Percentiles rank a stretch among this genome's conserved stretches.
Evolutionary conservation across 192 early-diverging fungal species (phyloP).

Genomic region (Dissophora globulifera): DNA sequence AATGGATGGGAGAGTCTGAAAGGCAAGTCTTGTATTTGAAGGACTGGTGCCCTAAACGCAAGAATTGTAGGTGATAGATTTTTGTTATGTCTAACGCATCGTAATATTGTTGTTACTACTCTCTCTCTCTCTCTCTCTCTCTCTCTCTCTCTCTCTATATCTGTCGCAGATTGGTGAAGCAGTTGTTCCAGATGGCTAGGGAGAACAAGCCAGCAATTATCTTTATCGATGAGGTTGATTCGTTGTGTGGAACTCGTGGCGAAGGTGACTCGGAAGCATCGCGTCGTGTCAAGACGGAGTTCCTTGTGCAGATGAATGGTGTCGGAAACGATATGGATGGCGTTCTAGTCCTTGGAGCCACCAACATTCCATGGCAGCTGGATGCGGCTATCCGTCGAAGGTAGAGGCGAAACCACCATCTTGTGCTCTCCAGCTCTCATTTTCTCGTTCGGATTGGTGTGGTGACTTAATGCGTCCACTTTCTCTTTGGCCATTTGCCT

Average conservation of each 20-base stretch:
- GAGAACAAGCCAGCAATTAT: conserved; percentile 96
- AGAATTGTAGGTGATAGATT: too few relatives aligned
- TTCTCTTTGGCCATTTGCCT: too few relatives aligned
- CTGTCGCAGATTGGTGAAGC: conserved; percentile 91
- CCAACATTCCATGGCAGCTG: conserved; percentile 97
- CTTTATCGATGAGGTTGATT: conserved; percentile 99
- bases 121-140: background rate
- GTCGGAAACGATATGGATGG: conserved; percentile 96
- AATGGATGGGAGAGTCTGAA: conserved; percentile 99
- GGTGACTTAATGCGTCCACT: too few relatives aligned
- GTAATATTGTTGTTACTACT: background rate
- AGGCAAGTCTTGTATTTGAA: conserved; percentile 52
- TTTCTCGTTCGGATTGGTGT: too few relatives aligned
- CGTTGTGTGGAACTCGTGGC: conserved; percentile 92
- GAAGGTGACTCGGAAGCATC: conserved; percentile 97
- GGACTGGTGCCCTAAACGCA: too few relatives aligned
- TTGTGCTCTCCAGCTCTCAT: too few relatives aligned
- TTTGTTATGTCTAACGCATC: too few relatives aligned
- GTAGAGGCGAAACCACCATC: too few relatives aligned
- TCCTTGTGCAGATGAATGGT: conserved; percentile 99
- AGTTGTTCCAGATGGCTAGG: conserved; percentile 93
- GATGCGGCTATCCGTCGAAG: conserved; percentile 93
- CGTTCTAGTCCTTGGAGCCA: conserved; percentile 95
- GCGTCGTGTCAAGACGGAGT: conserved; percentile 96
- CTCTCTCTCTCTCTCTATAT: background rate